phyloP scores from a whole-genome alignment of 768 basidiomycete genomes.

The Boletus eberwhitei region DNA sequence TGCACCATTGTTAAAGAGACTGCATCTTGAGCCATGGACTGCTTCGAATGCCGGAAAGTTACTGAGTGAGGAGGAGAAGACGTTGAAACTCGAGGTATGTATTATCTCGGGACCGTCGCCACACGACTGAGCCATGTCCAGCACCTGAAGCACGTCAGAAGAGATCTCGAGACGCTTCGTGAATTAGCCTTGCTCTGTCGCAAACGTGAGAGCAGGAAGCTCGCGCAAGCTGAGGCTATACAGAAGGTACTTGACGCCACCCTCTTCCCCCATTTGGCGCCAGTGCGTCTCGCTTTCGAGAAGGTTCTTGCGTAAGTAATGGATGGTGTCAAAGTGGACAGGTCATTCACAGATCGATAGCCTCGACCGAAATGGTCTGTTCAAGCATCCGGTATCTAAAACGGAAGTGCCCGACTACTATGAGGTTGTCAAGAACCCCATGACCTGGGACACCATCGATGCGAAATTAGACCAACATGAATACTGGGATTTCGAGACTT shows the following conservation, averaged over 20 bases:
- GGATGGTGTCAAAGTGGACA: neutral
- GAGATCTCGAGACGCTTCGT: conserved; percentile 74
- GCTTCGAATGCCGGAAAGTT: conserved; percentile 60
- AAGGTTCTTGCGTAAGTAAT: conserved; percentile 62
- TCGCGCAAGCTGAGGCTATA: conserved; percentile 61
- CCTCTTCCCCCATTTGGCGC: conserved; percentile 64
- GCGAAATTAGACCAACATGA: conserved; percentile 75
- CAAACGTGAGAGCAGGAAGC: conserved; percentile 81
- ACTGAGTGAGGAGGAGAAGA: conserved; percentile 80
- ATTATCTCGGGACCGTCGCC: neutral
- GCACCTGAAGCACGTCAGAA: conserved; percentile 61
- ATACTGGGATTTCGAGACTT: conserved; percentile 74
- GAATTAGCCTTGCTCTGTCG: conserved; percentile 62
- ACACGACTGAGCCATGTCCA: conserved; percentile 18
- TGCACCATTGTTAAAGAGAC: conserved; percentile 86
- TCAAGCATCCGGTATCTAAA: conserved; percentile 79
- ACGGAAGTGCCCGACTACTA: conserved; percentile 87
- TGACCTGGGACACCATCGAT: conserved; percentile 86
- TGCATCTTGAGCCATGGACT: conserved; percentile 98
- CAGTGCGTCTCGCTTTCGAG: conserved; percentile 63
- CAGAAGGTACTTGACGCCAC: conserved; percentile 59
- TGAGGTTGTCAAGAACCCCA: conserved; percentile 78
- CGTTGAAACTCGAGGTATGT: conserved; percentile 75
- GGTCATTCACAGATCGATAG: conserved; percentile 38
- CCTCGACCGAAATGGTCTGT: conserved; percentile 68